Evolutionary conservation across 2,329 filamentous ascomycete genomes (phyloP), one percentile per base, ranked within the genome.

Genomic region (Sclerotinia glacialis): DNA sequence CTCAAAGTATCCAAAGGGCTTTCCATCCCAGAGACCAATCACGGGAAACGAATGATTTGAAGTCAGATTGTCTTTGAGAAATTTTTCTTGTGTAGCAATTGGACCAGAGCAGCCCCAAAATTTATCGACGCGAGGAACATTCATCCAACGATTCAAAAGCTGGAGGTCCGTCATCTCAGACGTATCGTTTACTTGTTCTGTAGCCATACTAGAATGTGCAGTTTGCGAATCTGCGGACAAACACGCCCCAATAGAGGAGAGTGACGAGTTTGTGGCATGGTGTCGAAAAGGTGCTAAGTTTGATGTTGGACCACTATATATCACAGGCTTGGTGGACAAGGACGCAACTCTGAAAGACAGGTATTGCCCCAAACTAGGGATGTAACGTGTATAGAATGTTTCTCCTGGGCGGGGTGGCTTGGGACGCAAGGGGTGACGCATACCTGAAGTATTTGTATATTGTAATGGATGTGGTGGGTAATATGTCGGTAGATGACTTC

Each of bases 1-100:
- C 80, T 99, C 95, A 76, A 99, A 97, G 77, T 96, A 99, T 0
- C 93, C 95, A 79, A 98, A 99, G 0, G 94, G 94, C 68, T 94
- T 89, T 14, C 92, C 93, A 72, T 98, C 92, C 91, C 94, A 99
- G 76, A 93, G 89, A 0, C 91, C 95, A 68, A 98, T 94, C 0
- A 89, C 92, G 0, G 95, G 95, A 77, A 98, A 97, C 11, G 89
- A 92, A 78, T 97, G 90, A 23, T 83, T 82, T 26, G 83, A 87
- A 16, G 82, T 82, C 14, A 98, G 79, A 0, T 84, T 87, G 2
- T 80, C 81, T 26, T 83, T 80, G 4, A 99, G 81, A 69, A 97
- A 96, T 2, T 84, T 79, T 72, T 87, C 83, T 71, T 90, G 88
- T 23, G 83, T 82, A 3, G 77, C 77, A 56, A 80, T 78, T 67